Base-by-base conservation (phyloP, 441 rosid species). In the Mallotus repandus region DNA sequence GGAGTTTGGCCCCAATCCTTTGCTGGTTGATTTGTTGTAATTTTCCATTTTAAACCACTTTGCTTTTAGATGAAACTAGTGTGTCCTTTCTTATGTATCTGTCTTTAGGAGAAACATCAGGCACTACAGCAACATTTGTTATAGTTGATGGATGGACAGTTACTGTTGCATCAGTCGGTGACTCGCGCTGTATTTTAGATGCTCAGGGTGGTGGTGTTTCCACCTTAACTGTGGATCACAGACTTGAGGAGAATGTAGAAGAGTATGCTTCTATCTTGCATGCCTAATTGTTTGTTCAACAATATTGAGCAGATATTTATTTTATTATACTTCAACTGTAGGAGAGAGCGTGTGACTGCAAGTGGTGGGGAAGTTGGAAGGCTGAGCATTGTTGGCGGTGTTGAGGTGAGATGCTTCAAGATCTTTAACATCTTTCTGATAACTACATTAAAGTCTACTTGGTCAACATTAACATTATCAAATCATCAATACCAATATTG, bases 331-430 rank as follows among this genome's bases (percentile, higher is more conserved):
- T 54, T 49, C 66, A 68, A 72, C 72, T 83, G 82, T 79, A 90
- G 97, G 88, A 86, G 97, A 80, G 92, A 92, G 72, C 86, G 97
- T 1, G 92, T 92, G 64, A 85, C 96, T 75, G 97, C 95, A 57
- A 92, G 98, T 79, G 98, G 98, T 22, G 98, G 97, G 55, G 98
- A 92, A 85, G 98, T 94, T 66, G 94, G 98, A 54, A 86, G 97
- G 84, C 96, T 92, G 60, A 87, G 86, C 79, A 86, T 86, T 74
- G 84, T 77, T 61, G 97, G 95, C 69, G 97, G 98, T 67, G 82
- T 85, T 46, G 95, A 88, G 97, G 98, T 91, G 38, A 63, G 67
- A 15, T 57, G 54, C 66, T 66, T 73, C 75, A 45, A 53, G 58
- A 61, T 57, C 50, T 22, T 61, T 4, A 9, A 32, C 54, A 43